Base-by-base conservation (phyloP, 805 yeast species). In the Pichia exigua region DNA sequence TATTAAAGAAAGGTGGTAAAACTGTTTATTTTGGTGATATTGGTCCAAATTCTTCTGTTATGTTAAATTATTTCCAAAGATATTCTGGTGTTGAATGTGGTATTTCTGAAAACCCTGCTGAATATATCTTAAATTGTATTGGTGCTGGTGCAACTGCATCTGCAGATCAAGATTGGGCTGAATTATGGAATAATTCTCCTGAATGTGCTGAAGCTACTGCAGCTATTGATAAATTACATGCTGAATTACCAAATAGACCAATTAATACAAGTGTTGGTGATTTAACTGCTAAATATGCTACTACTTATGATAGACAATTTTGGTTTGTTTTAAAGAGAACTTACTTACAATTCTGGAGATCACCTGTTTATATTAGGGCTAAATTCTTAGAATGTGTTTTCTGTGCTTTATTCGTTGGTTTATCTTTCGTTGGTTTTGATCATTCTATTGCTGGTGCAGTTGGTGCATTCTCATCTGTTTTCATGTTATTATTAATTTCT, bases 131-230 rank as follows among this genome's bases (percentile, higher is more conserved):
- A 61, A 81, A 82, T 55, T 81, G 82, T 60, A 83, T 85, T 65
- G 92, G 92, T 58, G 91, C 91, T 39, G 91, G 89, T 65, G 89
- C 91, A 9, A 83, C 88, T 49, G 85, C 89, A 12, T 66, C 73
- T 50, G 78, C 78, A 40, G 62, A 65, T 44, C 75, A 74, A 52
- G 85, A 85, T 65, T 85, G 86, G 82, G 73, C 75, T 64, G 81
- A 81, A 11, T 70, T 81, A 12, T 85, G 94, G 94, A 63, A 60
- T 18, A 68, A 66, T 26, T 64, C 70, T 8, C 56, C 59, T 4
- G 73, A 73, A 55, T 69, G 58, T 58, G 57, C 52, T 2, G 54
- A 54, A 15, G 63, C 66, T 51, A 61, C 70, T 15, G 38, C 47
- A 3, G 68, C 68, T 39, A 67, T 74, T 49, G 69, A 64, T n/a